A percentile compares a stretch with the other conserved stretches of the same genome.
Conservation (phyloP, 495 filamentous ascomycete genomes). For the Aspergillus saccharolyticus region DNA sequence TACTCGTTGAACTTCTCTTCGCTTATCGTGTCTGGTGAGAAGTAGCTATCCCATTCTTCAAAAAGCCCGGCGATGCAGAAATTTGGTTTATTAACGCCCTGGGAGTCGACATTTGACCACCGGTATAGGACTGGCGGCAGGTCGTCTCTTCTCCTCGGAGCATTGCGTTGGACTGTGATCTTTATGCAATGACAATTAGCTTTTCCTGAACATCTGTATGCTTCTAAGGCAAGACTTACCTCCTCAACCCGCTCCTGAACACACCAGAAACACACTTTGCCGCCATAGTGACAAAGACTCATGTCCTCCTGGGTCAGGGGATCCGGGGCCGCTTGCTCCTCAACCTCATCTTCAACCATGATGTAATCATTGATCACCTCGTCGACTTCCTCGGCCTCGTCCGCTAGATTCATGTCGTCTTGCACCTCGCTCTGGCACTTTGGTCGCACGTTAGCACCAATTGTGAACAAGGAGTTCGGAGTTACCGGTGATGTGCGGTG, state of each 20-base stretch:
- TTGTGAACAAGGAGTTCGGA: not conserved
- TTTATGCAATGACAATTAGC: not conserved
- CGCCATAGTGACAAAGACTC: slow-evolving; percentile 5
- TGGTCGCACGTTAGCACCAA: not conserved
- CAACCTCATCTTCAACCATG: not conserved
- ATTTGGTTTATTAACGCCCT: slow-evolving; percentile 27
- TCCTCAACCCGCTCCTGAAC: slow-evolving; percentile 1
- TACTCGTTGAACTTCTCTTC: slow-evolving; percentile 16
- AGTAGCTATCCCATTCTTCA: slow-evolving; percentile 1
- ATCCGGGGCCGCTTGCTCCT: not conserved
- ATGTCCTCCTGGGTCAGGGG: not conserved
- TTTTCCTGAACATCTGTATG: not conserved
- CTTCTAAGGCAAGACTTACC: not conserved
- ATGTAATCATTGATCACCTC: not conserved
- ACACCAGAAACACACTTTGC: slow-evolving; percentile 26
- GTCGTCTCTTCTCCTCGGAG: not conserved
- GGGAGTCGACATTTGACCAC: slow-evolving; percentile 31
- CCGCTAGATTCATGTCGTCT: not conserved
- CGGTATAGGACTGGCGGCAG: slow-evolving; percentile 30
- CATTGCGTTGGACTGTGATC: not conserved
- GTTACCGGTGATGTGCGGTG: not conserved
- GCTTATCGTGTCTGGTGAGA: slow-evolving; percentile 15
- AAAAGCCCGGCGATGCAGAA: slow-evolving; percentile 27
- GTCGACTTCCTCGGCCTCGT: not conserved
- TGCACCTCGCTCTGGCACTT: not conserved